Conservation (phyloP, 805 yeast species). For the Candida ortonii region DNA sequence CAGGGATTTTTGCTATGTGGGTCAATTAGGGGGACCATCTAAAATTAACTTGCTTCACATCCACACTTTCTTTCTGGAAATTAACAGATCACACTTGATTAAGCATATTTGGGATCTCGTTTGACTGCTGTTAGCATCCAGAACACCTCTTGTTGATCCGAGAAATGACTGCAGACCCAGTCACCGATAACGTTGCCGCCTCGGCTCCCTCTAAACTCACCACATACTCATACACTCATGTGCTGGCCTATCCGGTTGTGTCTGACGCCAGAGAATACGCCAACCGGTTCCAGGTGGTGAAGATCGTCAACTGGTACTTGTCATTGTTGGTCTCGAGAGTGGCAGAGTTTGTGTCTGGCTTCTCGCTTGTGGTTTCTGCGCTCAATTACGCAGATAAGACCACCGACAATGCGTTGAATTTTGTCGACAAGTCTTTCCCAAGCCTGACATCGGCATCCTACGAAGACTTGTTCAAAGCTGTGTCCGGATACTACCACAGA, state of each 20-base stretch:
- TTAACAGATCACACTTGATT: no score
- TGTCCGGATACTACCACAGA: conserved; percentile 10
- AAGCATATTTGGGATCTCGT: no score
- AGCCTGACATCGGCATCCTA: conserved; percentile 23
- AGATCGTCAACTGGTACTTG: conserved; percentile 19
- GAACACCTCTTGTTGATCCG: no score
- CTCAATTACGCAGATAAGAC: conserved; percentile 26
- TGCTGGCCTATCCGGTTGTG: conserved; percentile 32
- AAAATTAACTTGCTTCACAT: no score
- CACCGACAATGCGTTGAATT: conserved; percentile 22
- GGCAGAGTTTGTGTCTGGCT: conserved; percentile 16
- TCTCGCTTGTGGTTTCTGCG: conserved; percentile 19
- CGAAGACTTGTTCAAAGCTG: conserved; percentile 12
- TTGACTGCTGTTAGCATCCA: no score
- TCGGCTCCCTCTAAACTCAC: conserved; percentile 12
- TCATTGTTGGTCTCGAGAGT: conserved; percentile 10
- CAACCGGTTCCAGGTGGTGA: conserved; percentile 16
- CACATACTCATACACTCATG: conserved; percentile 24
- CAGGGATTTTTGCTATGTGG: no score
- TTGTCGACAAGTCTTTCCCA: conserved; percentile 33
- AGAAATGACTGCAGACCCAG: conserved; percentile 8
- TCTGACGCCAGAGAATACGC: conserved; percentile 22
- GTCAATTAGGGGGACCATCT: no score
- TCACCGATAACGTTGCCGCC: conserved; percentile 8
- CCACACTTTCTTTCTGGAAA: no score